Evolutionary conservation across 495 filamentous ascomycete genomes (phyloP).

Genomic region (Chlorociboria aeruginascens): DNA sequence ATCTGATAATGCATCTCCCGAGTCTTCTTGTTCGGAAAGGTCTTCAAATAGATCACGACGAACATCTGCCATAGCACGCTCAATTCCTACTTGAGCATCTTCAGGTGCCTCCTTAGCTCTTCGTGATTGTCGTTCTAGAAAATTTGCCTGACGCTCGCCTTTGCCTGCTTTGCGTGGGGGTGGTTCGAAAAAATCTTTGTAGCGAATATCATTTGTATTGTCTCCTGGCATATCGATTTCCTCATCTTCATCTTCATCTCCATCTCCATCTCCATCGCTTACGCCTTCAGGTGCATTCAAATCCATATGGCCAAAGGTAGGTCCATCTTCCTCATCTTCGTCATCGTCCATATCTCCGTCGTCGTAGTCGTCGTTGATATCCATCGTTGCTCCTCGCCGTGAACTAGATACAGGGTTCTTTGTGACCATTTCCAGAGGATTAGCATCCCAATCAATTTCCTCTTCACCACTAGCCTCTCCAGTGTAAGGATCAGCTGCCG

Average conservation of each 20-base stretch:
- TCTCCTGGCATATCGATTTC: constrained; percentile 34
- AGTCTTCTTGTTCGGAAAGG: constrained; percentile 44
- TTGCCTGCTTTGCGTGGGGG: constrained; percentile 58
- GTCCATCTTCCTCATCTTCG: constrained; percentile 57
- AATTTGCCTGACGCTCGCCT: constrained; percentile 24
- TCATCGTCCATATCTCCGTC: constrained; percentile 29
- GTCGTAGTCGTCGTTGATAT: constrained; percentile 15
- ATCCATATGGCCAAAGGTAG: constrained; percentile 62
- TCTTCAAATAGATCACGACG: constrained; percentile 91
- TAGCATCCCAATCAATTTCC: constrained; percentile 70
- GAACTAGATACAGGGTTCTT: constrained; percentile 8
- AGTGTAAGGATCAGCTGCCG: constrained; percentile 46
- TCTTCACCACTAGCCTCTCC: constrained; percentile 57
- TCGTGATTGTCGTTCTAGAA: constrained; percentile 21
- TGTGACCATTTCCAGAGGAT: constrained; percentile 39
- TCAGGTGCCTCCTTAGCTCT: constrained; percentile 25
- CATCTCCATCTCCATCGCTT: constrained; percentile 41
- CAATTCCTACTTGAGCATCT: constrained; percentile 45
- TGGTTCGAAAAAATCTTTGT: constrained; percentile 83
- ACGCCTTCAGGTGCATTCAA: constrained; percentile 42
- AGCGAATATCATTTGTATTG: constrained; percentile 77
- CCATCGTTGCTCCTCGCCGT: constrained; percentile 8
- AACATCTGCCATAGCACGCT: constrained; percentile 82
- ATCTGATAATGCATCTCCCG: constrained; percentile 42
- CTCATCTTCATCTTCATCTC: constrained; percentile 36